Conservation (phyloP, 805 yeast species). For the Candida nitratophila region DNA sequence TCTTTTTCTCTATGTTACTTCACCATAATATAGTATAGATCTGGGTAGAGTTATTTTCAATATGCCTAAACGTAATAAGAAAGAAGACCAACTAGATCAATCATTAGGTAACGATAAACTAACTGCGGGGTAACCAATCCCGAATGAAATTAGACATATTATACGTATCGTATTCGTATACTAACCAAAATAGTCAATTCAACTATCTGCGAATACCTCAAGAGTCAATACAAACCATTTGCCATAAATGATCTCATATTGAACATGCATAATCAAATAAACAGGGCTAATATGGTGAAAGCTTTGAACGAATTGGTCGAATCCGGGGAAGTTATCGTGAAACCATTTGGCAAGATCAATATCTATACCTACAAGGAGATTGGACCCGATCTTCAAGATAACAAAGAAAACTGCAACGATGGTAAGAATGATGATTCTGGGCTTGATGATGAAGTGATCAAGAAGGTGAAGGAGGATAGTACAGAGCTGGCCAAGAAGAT, state of each 20-base stretch:
- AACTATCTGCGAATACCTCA: constrained; percentile 30
- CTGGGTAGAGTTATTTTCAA: too few relatives aligned
- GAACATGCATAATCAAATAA: constrained; percentile 35
- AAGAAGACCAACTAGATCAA: background rate
- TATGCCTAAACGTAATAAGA: background rate
- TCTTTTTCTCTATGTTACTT: too few relatives aligned
- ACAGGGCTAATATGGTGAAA: constrained; percentile 27
- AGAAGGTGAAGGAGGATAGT: too few relatives aligned
- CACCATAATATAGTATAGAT: too few relatives aligned
- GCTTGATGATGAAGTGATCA: background rate
- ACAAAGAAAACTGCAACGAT: background rate
- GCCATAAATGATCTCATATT: constrained; percentile 38
- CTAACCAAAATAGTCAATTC: constrained; percentile 20
- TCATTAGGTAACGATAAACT: constrained; percentile 1
- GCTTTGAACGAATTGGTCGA: constrained; percentile 30
- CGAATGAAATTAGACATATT: too few relatives aligned
- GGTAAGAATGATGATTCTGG: background rate
- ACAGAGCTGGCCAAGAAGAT: too few relatives aligned
- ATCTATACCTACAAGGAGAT: constrained; percentile 36
- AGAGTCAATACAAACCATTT: constrained; percentile 40
- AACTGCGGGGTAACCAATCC: constrained; percentile 1
- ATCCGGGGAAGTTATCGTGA: constrained; percentile 28
- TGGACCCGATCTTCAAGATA: background rate
- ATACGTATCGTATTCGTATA: too few relatives aligned
- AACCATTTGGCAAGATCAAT: constrained; percentile 36